Conservation (phyloP, 106 monocot species). For the Amphibolis antarctica region DNA sequence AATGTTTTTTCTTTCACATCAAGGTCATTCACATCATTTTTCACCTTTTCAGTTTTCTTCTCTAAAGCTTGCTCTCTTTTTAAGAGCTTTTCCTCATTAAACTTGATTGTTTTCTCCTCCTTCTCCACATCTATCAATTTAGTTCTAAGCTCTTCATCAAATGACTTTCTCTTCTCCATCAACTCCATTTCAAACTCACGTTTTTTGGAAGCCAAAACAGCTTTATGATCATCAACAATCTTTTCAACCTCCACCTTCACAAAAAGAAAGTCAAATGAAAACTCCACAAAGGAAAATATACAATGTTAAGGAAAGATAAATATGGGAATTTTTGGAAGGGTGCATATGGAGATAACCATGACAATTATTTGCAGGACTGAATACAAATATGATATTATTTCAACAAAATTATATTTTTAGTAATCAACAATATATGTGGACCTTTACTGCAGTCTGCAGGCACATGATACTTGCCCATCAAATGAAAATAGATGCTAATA, state of each 20-base stretch:
- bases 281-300: neutral
- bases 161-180: slow-evolving; percentile 31
- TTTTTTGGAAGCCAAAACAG: slow-evolving; percentile 41
- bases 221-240: slow-evolving; percentile 72
- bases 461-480: no score
- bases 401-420: neutral
- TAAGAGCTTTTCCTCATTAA: slow-evolving; percentile 36
- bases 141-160: slow-evolving; percentile 47
- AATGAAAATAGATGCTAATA: neutral
- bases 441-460: no score
- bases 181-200: slow-evolving; percentile 72
- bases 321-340: neutral
- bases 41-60: slow-evolving; percentile 35
- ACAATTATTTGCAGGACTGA: no score
- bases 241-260: slow-evolving; percentile 74
- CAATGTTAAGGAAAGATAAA: neutral
- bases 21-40: slow-evolving; percentile 44
- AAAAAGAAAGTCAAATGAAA: neutral
- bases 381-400: neutral
- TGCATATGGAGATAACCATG: no score
- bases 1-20: slow-evolving; percentile 57
- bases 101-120: slow-evolving; percentile 26
- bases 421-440: no score
- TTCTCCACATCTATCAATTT: slow-evolving; percentile 39
- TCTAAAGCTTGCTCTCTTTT: slow-evolving; percentile 61